These are phyloP conservation scores for Leucoagaricus sp. DNA, from an alignment of 1,284 basidiomycete genomes.

Conservation along the genomic window DNA sequence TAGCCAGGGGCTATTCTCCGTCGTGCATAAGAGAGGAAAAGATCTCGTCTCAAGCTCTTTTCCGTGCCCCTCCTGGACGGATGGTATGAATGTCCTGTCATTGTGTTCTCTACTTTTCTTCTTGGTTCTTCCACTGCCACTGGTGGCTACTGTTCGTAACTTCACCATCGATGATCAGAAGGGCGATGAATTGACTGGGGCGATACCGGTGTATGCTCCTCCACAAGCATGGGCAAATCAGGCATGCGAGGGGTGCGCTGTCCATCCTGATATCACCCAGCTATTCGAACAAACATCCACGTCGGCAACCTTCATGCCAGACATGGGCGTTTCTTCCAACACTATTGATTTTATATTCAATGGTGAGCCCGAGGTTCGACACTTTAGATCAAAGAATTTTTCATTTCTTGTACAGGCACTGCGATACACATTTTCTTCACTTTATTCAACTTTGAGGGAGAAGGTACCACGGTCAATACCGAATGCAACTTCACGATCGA, in stretches of 20 bases:
- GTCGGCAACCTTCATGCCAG: conserved; percentile 28
- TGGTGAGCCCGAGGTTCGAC: no score
- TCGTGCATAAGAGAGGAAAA: no score
- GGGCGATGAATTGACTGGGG: conserved; percentile 28
- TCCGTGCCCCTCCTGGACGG: no score
- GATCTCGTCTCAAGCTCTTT: no score
- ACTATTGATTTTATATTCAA: conserved; percentile 14
- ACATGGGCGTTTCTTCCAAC: conserved; percentile 3
- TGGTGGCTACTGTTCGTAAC: conserved; percentile 16
- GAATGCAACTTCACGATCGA: conserved; percentile 29
- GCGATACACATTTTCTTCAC: conserved; percentile 32
- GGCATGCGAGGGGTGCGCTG: conserved; percentile 22
- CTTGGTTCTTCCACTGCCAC: not conserved
- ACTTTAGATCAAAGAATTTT: no score
- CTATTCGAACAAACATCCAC: conserved; percentile 26
- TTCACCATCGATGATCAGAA: conserved; percentile 31
- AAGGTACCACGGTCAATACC: conserved; percentile 21
- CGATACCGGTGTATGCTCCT: conserved; percentile 25
- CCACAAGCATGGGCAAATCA: conserved; percentile 23
- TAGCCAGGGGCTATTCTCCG: no score
- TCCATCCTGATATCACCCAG: conserved; percentile 17
- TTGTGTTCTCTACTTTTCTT: not conserved
- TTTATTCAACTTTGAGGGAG: conserved; percentile 22
- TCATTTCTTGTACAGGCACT: conserved; percentile 22
- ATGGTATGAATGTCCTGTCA: no score